A percentile compares a stretch with the other conserved stretches of the same genome.
Evolutionary conservation across 108 stramenopile genomes (phyloP).

Genomic region (Nitzschia inconspicua): DNA sequence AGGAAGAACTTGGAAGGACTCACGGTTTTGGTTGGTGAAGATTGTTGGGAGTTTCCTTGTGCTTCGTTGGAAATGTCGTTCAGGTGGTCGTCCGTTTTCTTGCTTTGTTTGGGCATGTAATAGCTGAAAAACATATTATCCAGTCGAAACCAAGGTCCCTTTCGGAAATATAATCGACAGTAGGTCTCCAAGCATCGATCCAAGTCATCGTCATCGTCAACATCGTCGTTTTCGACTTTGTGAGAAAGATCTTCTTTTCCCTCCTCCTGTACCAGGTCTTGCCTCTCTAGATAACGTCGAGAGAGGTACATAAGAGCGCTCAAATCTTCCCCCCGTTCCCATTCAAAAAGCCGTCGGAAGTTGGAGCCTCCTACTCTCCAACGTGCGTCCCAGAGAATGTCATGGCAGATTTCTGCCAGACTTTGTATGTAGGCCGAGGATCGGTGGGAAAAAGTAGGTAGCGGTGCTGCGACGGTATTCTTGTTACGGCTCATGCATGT

Average conservation of each 20-base stretch:
- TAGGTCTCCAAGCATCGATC: slow-evolving; percentile 67
- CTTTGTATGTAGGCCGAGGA: slow-evolving; percentile 78
- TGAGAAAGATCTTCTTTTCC: background rate
- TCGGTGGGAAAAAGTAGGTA: slow-evolving; percentile 1
- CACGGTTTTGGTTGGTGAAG: background rate
- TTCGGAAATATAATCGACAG: slow-evolving; percentile 69
- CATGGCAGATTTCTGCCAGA: slow-evolving; percentile 70
- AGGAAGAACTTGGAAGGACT: slow-evolving; percentile 22
- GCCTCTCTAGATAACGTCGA: slow-evolving; percentile 28
- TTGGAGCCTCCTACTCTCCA: slow-evolving; percentile 33
- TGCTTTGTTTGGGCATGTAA: slow-evolving; percentile 39
- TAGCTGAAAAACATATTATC: slow-evolving; percentile 70
- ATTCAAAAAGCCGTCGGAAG: slow-evolving; percentile 44
- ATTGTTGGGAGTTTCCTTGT: background rate
- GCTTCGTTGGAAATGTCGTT: background rate
- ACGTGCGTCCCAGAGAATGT: slow-evolving; percentile 62
- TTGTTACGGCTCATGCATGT: too few relatives aligned
- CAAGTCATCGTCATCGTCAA: slow-evolving; percentile 26
- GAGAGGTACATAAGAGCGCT: slow-evolving; percentile 52
- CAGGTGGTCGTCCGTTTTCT: background rate
- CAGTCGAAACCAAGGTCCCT: slow-evolving; percentile 76
- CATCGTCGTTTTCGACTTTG: background rate
- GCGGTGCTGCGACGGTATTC: background rate
- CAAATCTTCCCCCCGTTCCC: slow-evolving; percentile 78
- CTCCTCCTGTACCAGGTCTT: background rate